These are phyloP conservation scores for Sugiyamaella xylanicola DNA, from an alignment of 1,139 yeast genomes.

Conservation along the genomic window DNA sequence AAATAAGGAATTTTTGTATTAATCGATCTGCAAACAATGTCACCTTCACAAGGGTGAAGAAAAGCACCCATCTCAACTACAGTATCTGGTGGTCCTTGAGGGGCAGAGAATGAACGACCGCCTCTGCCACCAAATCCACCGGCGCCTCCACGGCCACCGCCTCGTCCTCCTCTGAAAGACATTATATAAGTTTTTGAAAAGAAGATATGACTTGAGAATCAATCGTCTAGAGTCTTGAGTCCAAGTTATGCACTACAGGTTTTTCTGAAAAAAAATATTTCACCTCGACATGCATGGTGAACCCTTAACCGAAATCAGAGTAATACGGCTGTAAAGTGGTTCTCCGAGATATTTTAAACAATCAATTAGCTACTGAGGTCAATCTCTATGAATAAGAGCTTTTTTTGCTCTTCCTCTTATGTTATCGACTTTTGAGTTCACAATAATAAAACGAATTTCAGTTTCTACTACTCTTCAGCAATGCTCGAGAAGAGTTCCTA, in stretches of 20 bases:
- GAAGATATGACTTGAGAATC: background rate
- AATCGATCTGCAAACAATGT: constrained; percentile 92
- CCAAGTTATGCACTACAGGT: constrained; percentile 1
- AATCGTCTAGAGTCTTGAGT: background rate
- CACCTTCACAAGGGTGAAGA: constrained; percentile 93
- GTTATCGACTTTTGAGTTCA: too few relatives aligned
- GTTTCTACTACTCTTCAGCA: too few relatives aligned
- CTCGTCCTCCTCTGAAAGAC: constrained; percentile 46
- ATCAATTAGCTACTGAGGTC: background rate
- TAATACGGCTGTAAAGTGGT: constrained; percentile 11
- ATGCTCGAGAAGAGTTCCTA: too few relatives aligned
- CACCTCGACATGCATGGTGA: constrained; percentile 3
- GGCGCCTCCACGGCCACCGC: constrained; percentile 46
- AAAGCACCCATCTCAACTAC: constrained; percentile 93
- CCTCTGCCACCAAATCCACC: constrained; percentile 46
- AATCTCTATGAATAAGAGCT: too few relatives aligned
- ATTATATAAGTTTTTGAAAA: constrained; percentile 23
- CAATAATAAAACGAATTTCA: too few relatives aligned
- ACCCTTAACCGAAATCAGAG: constrained; percentile 14
- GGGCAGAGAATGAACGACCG: constrained; percentile 49
- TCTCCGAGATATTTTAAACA: too few relatives aligned
- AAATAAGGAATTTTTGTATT: constrained; percentile 95
- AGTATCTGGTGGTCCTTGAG: constrained; percentile 90
- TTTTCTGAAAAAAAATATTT: constrained; percentile 9
- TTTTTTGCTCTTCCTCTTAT: too few relatives aligned